Evolutionary conservation across 2,329 filamentous ascomycete species (phyloP).

Genomic region (Trichoderma oligosporum): DNA sequence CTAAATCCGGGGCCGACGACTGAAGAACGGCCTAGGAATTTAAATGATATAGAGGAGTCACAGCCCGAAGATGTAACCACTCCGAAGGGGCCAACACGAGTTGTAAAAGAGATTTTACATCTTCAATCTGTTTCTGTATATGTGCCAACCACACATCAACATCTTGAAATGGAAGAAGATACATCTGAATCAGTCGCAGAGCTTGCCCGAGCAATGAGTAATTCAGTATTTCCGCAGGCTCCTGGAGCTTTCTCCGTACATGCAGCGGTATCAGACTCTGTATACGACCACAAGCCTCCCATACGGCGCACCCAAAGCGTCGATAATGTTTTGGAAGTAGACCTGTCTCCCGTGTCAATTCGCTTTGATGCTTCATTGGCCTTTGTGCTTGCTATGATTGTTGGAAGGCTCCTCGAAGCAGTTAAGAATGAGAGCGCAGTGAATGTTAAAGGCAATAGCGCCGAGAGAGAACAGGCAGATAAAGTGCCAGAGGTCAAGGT

Average conservation of each 20-base stretch:
- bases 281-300: background rate
- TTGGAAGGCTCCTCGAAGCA: slow-evolving; percentile 47
- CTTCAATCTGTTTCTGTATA: slow-evolving; percentile 52
- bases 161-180: slow-evolving; percentile 36
- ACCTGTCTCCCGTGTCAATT: slow-evolving; percentile 49
- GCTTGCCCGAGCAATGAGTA: slow-evolving; percentile 32
- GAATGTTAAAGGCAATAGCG: slow-evolving; percentile 7
- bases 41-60: slow-evolving; percentile 21
- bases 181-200: slow-evolving; percentile 29
- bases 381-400: slow-evolving; percentile 51
- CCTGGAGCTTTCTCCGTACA: slow-evolving; percentile 60
- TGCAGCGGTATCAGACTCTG: slow-evolving; percentile 18
- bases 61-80: slow-evolving; percentile 44
- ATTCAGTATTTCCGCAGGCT: slow-evolving; percentile 48
- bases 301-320: slow-evolving; percentile 1
- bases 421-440: slow-evolving; percentile 32
- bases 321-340: slow-evolving; percentile 43
- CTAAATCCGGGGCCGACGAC: slow-evolving; percentile 27
- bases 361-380: slow-evolving; percentile 56
- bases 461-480: slow-evolving; percentile 21
- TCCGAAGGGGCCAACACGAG: slow-evolving; percentile 50
- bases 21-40: background rate
- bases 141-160: slow-evolving; percentile 48
- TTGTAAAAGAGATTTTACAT: slow-evolving; percentile 53
- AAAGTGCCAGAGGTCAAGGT: slow-evolving; percentile 42